These are phyloP conservation scores for Mucor piriformis DNA, from an alignment of 371 early-diverging fungal species.

Conservation along the genomic window DNA sequence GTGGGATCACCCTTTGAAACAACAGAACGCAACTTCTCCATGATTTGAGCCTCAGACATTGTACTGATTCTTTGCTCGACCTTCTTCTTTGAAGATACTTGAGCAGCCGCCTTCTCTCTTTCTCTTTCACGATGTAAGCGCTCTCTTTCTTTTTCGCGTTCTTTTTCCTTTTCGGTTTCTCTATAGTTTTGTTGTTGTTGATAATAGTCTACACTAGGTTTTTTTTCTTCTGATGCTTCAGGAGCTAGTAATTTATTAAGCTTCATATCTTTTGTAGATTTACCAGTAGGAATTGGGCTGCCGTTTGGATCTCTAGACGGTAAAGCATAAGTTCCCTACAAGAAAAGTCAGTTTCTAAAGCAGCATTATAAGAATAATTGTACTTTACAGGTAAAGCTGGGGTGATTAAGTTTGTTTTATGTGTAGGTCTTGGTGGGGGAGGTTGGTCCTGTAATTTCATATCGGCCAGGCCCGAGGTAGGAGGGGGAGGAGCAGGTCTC, in stretches of 20 bases:
- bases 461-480: conserved; percentile 17
- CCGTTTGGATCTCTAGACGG: conserved; percentile 19
- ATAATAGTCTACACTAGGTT: conserved; percentile 2
- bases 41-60: conserved; percentile 89
- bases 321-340: conserved; percentile 17
- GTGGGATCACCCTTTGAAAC: conserved; percentile 91
- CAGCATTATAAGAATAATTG: not conserved
- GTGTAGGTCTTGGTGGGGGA: conserved; percentile 15
- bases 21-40: conserved; percentile 82
- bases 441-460: conserved; percentile 9
- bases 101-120: conserved; percentile 42
- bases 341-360: not conserved
- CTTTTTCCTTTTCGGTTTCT: conserved; percentile 16
- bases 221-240: conserved; percentile 3
- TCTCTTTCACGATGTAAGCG: conserved; percentile 37
- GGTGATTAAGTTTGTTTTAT: conserved; percentile 5
- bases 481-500: conserved; percentile 29
- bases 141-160: conserved; percentile 37
- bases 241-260: not conserved
- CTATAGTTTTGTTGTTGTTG: conserved; percentile 7
- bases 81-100: conserved; percentile 53
- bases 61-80: conserved; percentile 77
- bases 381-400: conserved; percentile 15
- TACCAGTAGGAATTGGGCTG: conserved; percentile 12
- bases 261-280: not conserved